These are phyloP conservation scores for Gleditsia sinensis DNA, from an alignment of 306 rosid genomes.

Conservation along the genomic window DNA sequence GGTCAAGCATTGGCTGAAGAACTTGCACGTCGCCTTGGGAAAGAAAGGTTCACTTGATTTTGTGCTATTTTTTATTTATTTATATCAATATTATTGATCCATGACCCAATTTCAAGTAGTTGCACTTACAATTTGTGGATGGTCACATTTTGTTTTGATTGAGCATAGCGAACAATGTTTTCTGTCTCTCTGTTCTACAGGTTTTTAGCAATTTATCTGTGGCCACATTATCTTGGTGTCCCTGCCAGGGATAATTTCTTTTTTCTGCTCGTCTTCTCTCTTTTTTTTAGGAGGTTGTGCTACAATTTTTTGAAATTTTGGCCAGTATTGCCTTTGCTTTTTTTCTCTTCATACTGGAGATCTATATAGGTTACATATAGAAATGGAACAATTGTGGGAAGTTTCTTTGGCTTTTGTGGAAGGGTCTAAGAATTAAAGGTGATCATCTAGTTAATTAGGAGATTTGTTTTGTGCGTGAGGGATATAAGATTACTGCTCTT, in stretches of 20 bases:
- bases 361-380: neutral
- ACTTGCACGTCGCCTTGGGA: constrained; percentile 97
- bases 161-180: constrained; percentile 10
- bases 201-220: neutral
- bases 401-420: neutral
- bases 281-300: neutral
- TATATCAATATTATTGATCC: constrained; percentile 9
- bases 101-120: constrained; percentile 10
- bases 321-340: neutral
- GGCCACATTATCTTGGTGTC: neutral
- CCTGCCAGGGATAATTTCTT: neutral
- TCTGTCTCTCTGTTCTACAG: neutral
- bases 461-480: neutral
- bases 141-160: neutral
- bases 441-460: neutral
- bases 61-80: constrained; percentile 25
- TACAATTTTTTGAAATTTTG: neutral
- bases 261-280: neutral
- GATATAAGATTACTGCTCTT: neutral
- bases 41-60: constrained; percentile 65
- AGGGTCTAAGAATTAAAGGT: neutral
- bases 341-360: neutral
- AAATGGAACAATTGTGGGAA: neutral
- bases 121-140: neutral
- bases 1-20: constrained; percentile 99